Conservation (phyloP, 306 rosid genomes). For the Begonia masoniana region DNA sequence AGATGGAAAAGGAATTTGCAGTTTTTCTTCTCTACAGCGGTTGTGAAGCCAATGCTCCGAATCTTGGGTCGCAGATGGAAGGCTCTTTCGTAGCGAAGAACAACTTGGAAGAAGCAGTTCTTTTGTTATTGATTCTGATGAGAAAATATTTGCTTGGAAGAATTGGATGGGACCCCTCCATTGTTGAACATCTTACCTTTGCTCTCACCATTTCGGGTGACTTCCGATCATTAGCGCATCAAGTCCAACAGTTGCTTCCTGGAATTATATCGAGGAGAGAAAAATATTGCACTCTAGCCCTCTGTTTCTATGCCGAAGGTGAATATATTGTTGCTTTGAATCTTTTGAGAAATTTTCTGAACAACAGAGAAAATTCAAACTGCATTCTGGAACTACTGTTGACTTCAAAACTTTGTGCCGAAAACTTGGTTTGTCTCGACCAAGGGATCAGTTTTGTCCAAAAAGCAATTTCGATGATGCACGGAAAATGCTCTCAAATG, state of each 20-base stretch:
- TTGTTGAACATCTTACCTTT: conserved; percentile 70
- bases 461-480: conserved; percentile 39
- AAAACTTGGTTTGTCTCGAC: conserved; percentile 31
- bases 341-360: conserved; percentile 58
- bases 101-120: conserved; percentile 82
- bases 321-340: conserved; percentile 49
- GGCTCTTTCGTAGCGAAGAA: conserved; percentile 78
- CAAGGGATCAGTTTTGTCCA: conserved; percentile 47
- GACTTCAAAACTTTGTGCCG: conserved; percentile 80
- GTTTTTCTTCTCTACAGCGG: conserved; percentile 80
- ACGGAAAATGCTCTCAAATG: conserved; percentile 49
- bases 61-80: conserved; percentile 66
- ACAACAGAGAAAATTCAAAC: conserved; percentile 35
- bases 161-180: conserved; percentile 65
- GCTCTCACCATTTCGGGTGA: conserved; percentile 65
- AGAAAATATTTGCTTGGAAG: conserved; percentile 34
- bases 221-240: conserved; percentile 40
- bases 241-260: conserved; percentile 64
- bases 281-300: conserved; percentile 42
- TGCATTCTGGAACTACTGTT: conserved; percentile 39
- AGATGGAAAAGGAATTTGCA: conserved; percentile 67
- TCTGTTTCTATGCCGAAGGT: conserved; percentile 66
- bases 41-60: conserved; percentile 68
- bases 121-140: conserved; percentile 55
- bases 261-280: conserved; percentile 50